Base-by-base conservation (phyloP, 345 rosid species). In the Rhodamnia rubescens region DNA sequence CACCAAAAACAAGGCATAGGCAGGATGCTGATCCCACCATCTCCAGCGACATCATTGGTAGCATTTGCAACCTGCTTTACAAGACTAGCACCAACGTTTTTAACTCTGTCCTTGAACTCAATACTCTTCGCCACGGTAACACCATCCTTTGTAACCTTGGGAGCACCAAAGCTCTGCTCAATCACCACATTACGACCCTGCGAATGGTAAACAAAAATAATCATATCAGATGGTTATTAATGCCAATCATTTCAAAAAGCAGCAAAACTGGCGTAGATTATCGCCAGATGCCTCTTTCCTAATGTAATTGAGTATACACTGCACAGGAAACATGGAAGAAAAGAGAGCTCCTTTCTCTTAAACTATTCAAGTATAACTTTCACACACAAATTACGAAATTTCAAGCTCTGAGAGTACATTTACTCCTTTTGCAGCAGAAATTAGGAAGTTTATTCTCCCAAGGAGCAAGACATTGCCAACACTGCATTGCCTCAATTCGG, bases 1-100 rank as follows among this genome's bases (percentile, higher is more conserved):
- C 57, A 52, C 36, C 26, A 47, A 4, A 52, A 53, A 40, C 9
- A 15, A 47, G 6, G 55, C 51, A 42, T 2, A 64, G 52, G 74
- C 29, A 29, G 47, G 64, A 55, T 22, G 75, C 86, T 55, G 36
- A 50, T 16, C 90, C 85, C 90, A 98, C 99, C 99, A 90, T 97
- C 99, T 74, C 99, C 99, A 13, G 99, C 99, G 11, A 89, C 96
- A 85, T 97, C 99, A 86, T 97, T 97, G 54, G 99, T 95, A 55
- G 99, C 99, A 88, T 97, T 97, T 69, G 99, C 99, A 84, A 97
- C 99, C 91, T 94, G 99, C 91, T 97, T 97, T 84, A 97, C 99
- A 58, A 96, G 99, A 90, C 99, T 97, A 53, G 99, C 99, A 88
- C 99, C 99, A 82, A 97, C 88, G 57, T 97, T 97, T 90, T 94